Conservation (phyloP, 1,139 yeast species). For the Pichia sp. region DNA sequence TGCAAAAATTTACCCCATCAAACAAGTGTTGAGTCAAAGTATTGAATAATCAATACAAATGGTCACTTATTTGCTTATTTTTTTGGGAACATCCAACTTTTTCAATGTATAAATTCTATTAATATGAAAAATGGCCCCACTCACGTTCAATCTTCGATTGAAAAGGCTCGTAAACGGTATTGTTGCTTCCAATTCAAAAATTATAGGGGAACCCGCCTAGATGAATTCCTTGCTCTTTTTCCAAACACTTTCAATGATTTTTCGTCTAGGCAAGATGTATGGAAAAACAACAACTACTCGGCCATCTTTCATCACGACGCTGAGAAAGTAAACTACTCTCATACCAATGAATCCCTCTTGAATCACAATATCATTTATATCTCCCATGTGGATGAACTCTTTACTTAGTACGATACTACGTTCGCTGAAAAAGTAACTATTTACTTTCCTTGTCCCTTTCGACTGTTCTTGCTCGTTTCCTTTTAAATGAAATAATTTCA, state of each 20-base stretch:
- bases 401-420: conserved; percentile 8
- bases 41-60: too few relatives aligned
- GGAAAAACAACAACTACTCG: not conserved
- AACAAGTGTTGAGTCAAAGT: too few relatives aligned
- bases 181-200: too few relatives aligned
- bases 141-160: too few relatives aligned
- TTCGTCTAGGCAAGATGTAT: not conserved
- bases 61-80: too few relatives aligned
- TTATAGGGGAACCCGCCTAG: too few relatives aligned
- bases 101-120: too few relatives aligned
- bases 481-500: too few relatives aligned
- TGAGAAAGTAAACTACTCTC: conserved; percentile 53
- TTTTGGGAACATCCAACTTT: too few relatives aligned
- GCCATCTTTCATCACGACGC: conserved; percentile 37
- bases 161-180: too few relatives aligned
- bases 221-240: not conserved
- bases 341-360: conserved; percentile 63
- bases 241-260: not conserved
- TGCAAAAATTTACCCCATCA: too few relatives aligned
- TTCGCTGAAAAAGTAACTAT: not conserved
- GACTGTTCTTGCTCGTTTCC: not conserved
- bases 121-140: too few relatives aligned
- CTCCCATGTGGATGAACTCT: conserved; percentile 43
- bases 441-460: not conserved
- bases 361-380: conserved; percentile 50